A percentile compares a stretch with the other conserved stretches of the same genome.
Conservation (phyloP, 306 rosid genomes). For the Cicer cuneatum region DNA sequence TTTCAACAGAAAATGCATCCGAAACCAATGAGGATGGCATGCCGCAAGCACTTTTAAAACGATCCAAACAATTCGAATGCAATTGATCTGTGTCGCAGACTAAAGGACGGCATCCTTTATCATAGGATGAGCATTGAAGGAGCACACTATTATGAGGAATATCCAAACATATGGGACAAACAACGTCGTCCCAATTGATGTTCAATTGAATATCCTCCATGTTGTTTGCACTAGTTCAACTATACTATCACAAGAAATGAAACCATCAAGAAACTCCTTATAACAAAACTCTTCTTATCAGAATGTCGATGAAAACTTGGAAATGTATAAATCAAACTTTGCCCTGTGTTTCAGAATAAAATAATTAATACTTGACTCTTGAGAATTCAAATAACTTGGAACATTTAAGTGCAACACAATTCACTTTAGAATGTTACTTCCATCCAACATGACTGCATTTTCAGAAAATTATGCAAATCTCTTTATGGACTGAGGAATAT, state of each 20-base stretch:
- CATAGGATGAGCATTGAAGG: conserved; percentile 80
- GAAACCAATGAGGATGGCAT: conserved; percentile 56
- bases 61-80: conserved; percentile 94
- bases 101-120: conserved; percentile 88
- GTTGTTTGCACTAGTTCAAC: not conserved
- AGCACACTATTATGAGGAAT: conserved; percentile 92
- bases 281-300: conserved; percentile 6
- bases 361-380: not conserved
- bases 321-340: conserved; percentile 27
- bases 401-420: not conserved
- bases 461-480: conserved; percentile 2
- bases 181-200: conserved; percentile 70
- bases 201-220: conserved; percentile 63
- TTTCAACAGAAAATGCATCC: conserved; percentile 49
- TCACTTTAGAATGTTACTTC: not conserved
- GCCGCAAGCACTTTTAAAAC: conserved; percentile 76
- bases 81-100: conserved; percentile 84
- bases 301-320: conserved; percentile 27
- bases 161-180: conserved; percentile 94
- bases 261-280: conserved; percentile 23
- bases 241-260: conserved; percentile 18
- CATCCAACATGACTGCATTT: not conserved
- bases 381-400: conserved; percentile 10
- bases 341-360: conserved; percentile 18
- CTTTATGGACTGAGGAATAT: not conserved